Evolutionary conservation across 257 asterid genomes (phyloP), one percentile per base, ranked within the genome.

Genomic region (Nicotiana knightiana): DNA sequence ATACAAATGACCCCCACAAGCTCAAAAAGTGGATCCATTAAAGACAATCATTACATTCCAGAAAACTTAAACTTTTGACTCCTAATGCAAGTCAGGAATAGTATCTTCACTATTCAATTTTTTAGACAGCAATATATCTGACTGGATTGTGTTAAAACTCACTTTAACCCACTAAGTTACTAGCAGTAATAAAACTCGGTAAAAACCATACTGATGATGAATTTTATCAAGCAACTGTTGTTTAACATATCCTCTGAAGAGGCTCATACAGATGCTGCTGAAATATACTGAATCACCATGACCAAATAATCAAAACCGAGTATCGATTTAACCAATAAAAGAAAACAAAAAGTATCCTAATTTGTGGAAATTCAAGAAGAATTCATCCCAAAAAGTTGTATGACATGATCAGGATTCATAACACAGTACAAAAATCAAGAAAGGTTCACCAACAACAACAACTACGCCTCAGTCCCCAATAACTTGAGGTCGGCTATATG

Each of bases 41-140:
- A 48, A 70, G 81, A 26, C 67, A 76, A 75, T 86, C 76, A 85
- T 79, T 70, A 35, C 39, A 26, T 86, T 30, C 53, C 62, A 17
- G 48, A 71, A 61, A 66, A 71, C 51, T 33, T 78, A 62, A 76
- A 83, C 83, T 62, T 66, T 37, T 37, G 43, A 82, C 53, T 11
- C 53, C 43, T 82, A 32, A 81, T 67, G 81, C 86, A 86, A 33
- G 81, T 64, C 82, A 64, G 55, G 65, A 58, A 86, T 6, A 86
- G 81, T 61, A 35, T 78, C 55, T 54, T 51, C 21, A 48, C 28
- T 48, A 28, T 28, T 28, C 30, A 81, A 64, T 57, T 53, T 32
- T 51, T 63, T 51, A 77, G 81, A 83, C 86, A 80, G 63, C 48
- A 75, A 21, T 63, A 30, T 70, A 70, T 39, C 58, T 1, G 21